phyloP scores from a whole-genome alignment of 352 stramenopile species.

The Phytophthora tentaculata region DNA sequence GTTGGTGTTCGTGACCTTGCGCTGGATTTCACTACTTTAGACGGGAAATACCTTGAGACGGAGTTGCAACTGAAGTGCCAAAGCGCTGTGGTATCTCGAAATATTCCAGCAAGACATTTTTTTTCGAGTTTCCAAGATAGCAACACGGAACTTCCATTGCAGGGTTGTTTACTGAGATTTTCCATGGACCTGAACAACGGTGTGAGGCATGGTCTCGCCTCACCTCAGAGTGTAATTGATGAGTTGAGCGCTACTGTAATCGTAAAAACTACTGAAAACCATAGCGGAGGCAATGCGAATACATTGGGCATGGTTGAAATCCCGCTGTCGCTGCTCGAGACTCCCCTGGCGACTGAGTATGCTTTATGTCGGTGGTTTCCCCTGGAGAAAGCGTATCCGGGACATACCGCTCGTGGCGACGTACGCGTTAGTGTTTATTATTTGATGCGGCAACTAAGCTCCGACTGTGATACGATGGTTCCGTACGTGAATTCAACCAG shows the following conservation, averaged over 20 bases:
- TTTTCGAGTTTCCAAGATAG: constrained; percentile 20
- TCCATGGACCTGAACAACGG: constrained; percentile 16
- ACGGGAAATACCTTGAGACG: constrained; percentile 19
- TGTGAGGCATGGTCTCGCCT: constrained; percentile 13
- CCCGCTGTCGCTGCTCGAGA: constrained; percentile 54
- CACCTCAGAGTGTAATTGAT: constrained; percentile 33
- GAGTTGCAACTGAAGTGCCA: constrained; percentile 27
- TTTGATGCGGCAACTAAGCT: constrained; percentile 36
- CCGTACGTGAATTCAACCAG: constrained; percentile 30
- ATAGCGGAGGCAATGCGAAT: neutral
- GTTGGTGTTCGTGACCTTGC: constrained; percentile 28
- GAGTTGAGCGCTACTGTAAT: constrained; percentile 32
- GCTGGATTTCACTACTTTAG: neutral
- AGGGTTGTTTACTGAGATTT: constrained; percentile 24
- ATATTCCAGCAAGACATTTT: constrained; percentile 16
- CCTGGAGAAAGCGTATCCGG: constrained; percentile 42
- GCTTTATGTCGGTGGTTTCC: constrained; percentile 69
- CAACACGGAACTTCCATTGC: constrained; percentile 14
- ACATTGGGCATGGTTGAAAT: constrained; percentile 47
- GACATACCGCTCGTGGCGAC: constrained; percentile 49
- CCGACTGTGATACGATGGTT: constrained; percentile 36
- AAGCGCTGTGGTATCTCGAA: constrained; percentile 14
- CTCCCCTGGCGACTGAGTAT: constrained; percentile 52
- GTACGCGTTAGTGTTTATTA: constrained; percentile 47
- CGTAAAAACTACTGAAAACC: constrained; percentile 10